Percentiles rank a stretch among this genome's conserved stretches.
Evolutionary conservation across 129 eudicot genomes (phyloP).

Genomic region (Smallanthus sonchifolius): DNA sequence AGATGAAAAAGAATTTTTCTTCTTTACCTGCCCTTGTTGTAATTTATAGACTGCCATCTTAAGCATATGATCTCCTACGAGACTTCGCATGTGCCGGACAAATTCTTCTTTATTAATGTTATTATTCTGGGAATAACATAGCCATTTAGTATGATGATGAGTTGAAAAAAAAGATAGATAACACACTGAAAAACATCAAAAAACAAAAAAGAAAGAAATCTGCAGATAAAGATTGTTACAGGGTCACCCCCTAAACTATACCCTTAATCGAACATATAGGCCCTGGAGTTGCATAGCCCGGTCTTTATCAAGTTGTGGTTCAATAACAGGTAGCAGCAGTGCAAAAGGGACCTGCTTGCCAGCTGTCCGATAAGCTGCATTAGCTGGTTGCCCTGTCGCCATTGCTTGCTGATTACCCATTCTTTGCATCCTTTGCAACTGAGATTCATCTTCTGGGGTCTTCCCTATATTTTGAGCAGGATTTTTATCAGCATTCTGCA

Average conservation of each 20-base stretch:
- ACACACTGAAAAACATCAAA: neutral
- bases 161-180: neutral
- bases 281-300: conserved; percentile 77
- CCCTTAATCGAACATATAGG: conserved; percentile 58
- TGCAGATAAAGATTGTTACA: neutral
- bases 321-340: conserved; percentile 73
- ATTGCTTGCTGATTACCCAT: conserved; percentile 47
- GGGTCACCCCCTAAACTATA: conserved; percentile 6
- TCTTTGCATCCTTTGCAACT: conserved; percentile 23
- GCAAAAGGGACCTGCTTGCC: conserved; percentile 83
- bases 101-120: conserved; percentile 78
- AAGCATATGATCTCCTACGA: conserved; percentile 96
- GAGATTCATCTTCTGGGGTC: conserved; percentile 37
- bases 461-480: conserved; percentile 32
- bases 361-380: conserved; percentile 36
- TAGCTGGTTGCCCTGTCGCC: conserved; percentile 40
- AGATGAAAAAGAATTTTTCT: neutral
- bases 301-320: conserved; percentile 88
- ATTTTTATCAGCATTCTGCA: conserved; percentile 39
- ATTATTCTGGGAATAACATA: conserved; percentile 53
- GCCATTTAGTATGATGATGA: neutral
- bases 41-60: conserved; percentile 74
- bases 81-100: conserved; percentile 70
- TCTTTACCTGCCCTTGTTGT: conserved; percentile 71
- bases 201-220: neutral